Evolutionary conservation across 2,329 filamentous ascomycete species (phyloP).

Genomic region (Fusarium cicatricum): DNA sequence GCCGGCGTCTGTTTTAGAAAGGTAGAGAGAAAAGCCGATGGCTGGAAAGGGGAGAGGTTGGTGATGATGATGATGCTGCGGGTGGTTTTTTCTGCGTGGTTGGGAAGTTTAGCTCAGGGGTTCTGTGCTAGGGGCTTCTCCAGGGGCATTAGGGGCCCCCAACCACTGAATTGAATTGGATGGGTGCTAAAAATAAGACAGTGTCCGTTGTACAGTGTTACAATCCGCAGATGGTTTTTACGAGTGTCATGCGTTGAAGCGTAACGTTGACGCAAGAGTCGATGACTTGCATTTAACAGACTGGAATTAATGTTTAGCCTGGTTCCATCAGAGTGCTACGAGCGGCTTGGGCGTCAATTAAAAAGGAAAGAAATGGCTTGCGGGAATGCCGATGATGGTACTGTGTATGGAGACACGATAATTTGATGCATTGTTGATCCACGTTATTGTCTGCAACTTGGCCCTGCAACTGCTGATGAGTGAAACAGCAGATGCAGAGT

Average conservation of each 20-base stretch:
- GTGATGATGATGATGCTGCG: conserved; percentile 10
- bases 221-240: neutral
- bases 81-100: neutral
- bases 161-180: conserved; percentile 2
- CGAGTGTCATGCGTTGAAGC: conserved; percentile 5
- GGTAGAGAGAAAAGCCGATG: conserved; percentile 19
- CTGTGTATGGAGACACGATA: no score
- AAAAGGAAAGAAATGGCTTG: no score
- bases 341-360: no score
- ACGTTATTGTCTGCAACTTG: no score
- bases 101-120: neutral
- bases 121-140: neutral
- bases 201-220: conserved; percentile 11
- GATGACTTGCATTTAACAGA: no score
- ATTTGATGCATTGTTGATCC: no score
- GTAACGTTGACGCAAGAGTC: neutral
- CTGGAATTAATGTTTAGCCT: no score
- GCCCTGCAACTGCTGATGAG: no score
- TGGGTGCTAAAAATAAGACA: conserved; percentile 6
- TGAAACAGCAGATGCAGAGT: no score
- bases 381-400: no score
- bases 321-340: no score
- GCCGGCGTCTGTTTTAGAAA: conserved; percentile 22
- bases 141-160: neutral
- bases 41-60: conserved; percentile 36